Evolutionary conservation across 2,329 filamentous ascomycete genomes (phyloP).

Genomic region (Aspergillus sp.): DNA sequence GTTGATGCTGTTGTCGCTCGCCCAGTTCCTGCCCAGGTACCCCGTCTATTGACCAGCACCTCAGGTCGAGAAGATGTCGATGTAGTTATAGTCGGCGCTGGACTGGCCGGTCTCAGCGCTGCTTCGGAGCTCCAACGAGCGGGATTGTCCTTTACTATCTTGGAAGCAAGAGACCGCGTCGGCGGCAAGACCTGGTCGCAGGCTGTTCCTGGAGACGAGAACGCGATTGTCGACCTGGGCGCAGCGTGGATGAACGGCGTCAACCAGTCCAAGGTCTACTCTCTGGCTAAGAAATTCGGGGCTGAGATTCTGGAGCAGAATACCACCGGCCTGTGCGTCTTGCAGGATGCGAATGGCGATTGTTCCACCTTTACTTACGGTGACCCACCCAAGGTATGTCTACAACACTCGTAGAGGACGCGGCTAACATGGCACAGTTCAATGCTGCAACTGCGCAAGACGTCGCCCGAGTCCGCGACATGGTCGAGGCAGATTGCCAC

Average conservation of each 20-base stretch:
- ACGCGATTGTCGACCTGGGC: constrained; percentile 49
- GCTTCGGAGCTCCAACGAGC: constrained; percentile 30
- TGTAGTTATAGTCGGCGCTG: constrained; percentile 42
- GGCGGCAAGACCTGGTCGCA: constrained; percentile 43
- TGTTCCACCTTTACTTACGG: constrained; percentile 19
- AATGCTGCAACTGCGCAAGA: constrained; percentile 22
- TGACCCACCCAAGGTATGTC: constrained; percentile 7
- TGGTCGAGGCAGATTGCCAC: constrained; percentile 42
- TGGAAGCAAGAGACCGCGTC: constrained; percentile 46
- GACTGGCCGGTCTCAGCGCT: constrained; percentile 39
- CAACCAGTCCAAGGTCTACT: constrained; percentile 50
- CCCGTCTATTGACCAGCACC: not conserved
- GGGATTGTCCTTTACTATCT: constrained; percentile 34
- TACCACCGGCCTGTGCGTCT: constrained; percentile 44
- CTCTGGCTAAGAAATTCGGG: constrained; percentile 29
- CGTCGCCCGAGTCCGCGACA: constrained; percentile 35
- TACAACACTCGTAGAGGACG: not conserved
- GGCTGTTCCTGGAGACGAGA: constrained; percentile 5
- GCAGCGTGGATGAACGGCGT: constrained; percentile 62
- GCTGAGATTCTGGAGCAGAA: constrained; percentile 52
- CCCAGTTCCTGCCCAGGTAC: constrained; percentile 20
- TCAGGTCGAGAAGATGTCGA: constrained; percentile 1
- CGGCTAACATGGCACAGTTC: constrained; percentile 15
- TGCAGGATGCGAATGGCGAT: constrained; percentile 41
- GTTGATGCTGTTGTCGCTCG: constrained; percentile 38